Evolutionary conservation across 2,329 filamentous ascomycete genomes (phyloP), one percentile per base, ranked within the genome.

Genomic region (Alternaria sp.): DNA sequence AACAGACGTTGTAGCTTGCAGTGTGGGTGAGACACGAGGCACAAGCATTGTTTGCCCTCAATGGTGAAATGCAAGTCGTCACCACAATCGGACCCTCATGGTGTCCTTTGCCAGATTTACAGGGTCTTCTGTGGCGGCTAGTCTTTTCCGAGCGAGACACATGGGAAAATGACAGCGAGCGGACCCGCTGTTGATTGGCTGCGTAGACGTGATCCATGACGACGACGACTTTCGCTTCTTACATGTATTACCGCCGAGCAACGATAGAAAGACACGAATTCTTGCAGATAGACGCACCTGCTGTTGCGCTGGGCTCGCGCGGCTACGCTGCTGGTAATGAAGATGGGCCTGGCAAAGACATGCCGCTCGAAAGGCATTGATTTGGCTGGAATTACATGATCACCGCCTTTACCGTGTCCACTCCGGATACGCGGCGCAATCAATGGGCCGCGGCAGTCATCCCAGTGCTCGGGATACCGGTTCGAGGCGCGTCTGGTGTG

Each of bases 211-310:
- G 60, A 56, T 52, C 49, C 54, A 60, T 66, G 58, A 54, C 75
- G 72, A 74, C 73, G 74, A 76, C 71, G 73, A 71, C 61, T 64
- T 36, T 28, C 57, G 56, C 57, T 54, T 40, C 50, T 60, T 52
- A 61, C 59, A 58, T 61, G 54, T 54, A 36, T 58, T 40, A 30
- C 40, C 10, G 40, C 47, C 47, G 47, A 47, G 46, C 40, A 47
- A 28, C 26, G 32, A 40, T 47, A 47, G 23, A 40, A 47, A 61
- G 60, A 58, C 57, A 63, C 54, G 61, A 36, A 56, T 44, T 43
- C 43, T 59, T 54, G 59, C 49, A 49, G 21, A 61, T 36, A 23
- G 46, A 40, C 28, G 11, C 32, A 55, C 51, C 55, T 62, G 54
- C 46, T 43, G 11, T 26, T 51, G 28, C 45, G 40, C 49, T 30